Evolutionary conservation across 768 basidiomycete species (phyloP).

Genomic region (Chalciporus piperatus): DNA sequence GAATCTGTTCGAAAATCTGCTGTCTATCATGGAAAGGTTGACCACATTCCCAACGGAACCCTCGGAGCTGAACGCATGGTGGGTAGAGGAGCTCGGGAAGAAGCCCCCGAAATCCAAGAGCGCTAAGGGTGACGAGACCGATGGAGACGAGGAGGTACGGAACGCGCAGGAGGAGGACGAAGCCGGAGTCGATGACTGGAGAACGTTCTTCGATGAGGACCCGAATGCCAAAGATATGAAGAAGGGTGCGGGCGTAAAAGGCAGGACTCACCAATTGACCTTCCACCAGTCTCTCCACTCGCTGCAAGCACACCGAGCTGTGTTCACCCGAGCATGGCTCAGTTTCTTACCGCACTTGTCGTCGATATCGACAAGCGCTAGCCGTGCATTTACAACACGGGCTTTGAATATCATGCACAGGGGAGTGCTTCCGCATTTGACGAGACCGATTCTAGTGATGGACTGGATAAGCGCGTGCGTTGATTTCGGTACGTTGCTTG

Average conservation of each 20-base stretch:
- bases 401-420: constrained; percentile 79
- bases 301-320: constrained; percentile 70
- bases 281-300: constrained; percentile 77
- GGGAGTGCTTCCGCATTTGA: constrained; percentile 80
- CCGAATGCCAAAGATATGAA: constrained; percentile 35
- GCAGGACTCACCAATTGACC: constrained; percentile 61
- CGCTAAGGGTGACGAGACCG: constrained; percentile 39
- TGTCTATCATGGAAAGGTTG: constrained; percentile 65
- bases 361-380: constrained; percentile 27
- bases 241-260: constrained; percentile 34
- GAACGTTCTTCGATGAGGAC: constrained; percentile 78
- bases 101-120: constrained; percentile 53
- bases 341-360: constrained; percentile 62
- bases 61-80: constrained; percentile 73
- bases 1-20: constrained; percentile 47
- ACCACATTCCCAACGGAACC: constrained; percentile 71
- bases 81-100: constrained; percentile 64
- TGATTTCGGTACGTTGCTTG: constrained; percentile 59
- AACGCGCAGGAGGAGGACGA: constrained; percentile 35
- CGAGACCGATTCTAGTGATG: constrained; percentile 76
- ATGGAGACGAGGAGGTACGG: constrained; percentile 31
- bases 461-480: constrained; percentile 88
- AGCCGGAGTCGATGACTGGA: constrained; percentile 64
- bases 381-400: constrained; percentile 46
- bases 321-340: constrained; percentile 83